A percentile compares a stretch with the other conserved stretches of the same genome.
Conservation (phyloP, 495 filamentous ascomycete species). For the Xylaria bambusicola region DNA sequence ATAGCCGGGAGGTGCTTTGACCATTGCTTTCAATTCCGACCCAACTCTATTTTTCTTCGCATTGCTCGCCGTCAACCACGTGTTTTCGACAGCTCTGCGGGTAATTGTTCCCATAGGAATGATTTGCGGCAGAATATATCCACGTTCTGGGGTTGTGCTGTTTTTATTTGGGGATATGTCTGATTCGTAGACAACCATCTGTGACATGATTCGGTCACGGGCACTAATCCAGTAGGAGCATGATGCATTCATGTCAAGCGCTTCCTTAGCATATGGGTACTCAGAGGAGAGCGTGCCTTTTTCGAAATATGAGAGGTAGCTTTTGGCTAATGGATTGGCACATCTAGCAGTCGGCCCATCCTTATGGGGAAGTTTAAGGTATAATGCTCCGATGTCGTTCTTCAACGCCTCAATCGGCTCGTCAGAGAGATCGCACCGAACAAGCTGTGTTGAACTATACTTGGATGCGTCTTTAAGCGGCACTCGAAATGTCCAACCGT, state of each 20-base stretch:
- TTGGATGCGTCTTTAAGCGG: conserved; percentile 60
- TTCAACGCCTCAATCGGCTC: conserved; percentile 65
- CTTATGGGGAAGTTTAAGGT: conserved; percentile 95
- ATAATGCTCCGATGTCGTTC: conserved; percentile 65
- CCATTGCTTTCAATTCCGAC: conserved; percentile 96
- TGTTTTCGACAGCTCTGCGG: conserved; percentile 94
- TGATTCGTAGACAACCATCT: conserved; percentile 87
- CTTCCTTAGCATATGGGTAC: conserved; percentile 86
- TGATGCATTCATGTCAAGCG: conserved; percentile 95
- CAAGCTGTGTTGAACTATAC: conserved; percentile 70
- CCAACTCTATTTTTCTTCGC: conserved; percentile 94
- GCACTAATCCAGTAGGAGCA: conserved; percentile 99
- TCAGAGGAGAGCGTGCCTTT: conserved; percentile 83
- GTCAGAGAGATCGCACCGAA: conserved; percentile 72
- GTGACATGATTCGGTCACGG: conserved; percentile 84
- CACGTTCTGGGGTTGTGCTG: conserved; percentile 32
- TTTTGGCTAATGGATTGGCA: conserved; percentile 82
- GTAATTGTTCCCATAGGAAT: conserved; percentile 99
- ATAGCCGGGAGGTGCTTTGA: conserved; percentile 87
- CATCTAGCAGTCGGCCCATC: conserved; percentile 87
- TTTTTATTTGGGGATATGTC: conserved; percentile 50
- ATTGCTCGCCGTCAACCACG: conserved; percentile 97
- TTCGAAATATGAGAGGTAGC: conserved; percentile 88
- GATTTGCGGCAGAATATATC: conserved; percentile 95
- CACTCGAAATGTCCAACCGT: conserved; percentile 90